phyloP scores from a whole-genome alignment of 345 rosid species.

The Noccaea bulbosa region DNA sequence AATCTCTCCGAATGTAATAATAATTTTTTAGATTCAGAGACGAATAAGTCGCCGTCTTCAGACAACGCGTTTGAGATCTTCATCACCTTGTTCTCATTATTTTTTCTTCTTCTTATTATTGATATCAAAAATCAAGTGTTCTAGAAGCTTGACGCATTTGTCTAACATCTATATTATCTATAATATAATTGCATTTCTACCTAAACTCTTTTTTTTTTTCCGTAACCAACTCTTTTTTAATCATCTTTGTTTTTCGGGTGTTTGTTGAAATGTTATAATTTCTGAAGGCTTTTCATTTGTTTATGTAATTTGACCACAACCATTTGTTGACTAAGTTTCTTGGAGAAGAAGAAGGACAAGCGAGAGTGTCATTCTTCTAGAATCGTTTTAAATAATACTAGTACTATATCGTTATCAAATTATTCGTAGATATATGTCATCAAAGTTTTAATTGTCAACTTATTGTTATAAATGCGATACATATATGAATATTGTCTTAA shows the following conservation, averaged over 20 bases:
- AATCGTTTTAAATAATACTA: conserved; percentile 18
- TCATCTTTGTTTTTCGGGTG: conserved; percentile 23
- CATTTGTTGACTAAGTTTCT: conserved; percentile 37
- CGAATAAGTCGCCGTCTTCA: conserved; percentile 43
- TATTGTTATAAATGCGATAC: not conserved
- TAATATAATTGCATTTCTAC: conserved; percentile 28
- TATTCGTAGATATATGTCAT: conserved; percentile 14
- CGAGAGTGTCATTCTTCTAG: conserved; percentile 33
- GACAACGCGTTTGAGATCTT: conserved; percentile 44
- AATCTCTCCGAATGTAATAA: conserved; percentile 34
- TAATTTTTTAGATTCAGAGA: not conserved
- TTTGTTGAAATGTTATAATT: conserved; percentile 39
- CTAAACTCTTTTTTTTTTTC: conserved; percentile 32
- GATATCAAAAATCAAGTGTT: conserved; percentile 12
- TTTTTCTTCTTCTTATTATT: conserved; percentile 15
- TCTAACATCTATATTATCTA: conserved; percentile 18
- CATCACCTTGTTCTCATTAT: conserved; percentile 34
- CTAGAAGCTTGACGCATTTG: conserved; percentile 40
- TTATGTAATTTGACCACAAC: conserved; percentile 24
- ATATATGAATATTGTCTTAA: not conserved
- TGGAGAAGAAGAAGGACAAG: conserved; percentile 35
- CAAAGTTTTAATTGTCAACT: not conserved
- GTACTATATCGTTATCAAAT: conserved; percentile 17
- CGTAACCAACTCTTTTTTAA: conserved; percentile 12
- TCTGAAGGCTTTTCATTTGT: conserved; percentile 17